A percentile compares a stretch with the other conserved stretches of the same genome.
Evolutionary conservation across 345 rosid genomes (phyloP).

Genomic region (Geranium brycei): DNA sequence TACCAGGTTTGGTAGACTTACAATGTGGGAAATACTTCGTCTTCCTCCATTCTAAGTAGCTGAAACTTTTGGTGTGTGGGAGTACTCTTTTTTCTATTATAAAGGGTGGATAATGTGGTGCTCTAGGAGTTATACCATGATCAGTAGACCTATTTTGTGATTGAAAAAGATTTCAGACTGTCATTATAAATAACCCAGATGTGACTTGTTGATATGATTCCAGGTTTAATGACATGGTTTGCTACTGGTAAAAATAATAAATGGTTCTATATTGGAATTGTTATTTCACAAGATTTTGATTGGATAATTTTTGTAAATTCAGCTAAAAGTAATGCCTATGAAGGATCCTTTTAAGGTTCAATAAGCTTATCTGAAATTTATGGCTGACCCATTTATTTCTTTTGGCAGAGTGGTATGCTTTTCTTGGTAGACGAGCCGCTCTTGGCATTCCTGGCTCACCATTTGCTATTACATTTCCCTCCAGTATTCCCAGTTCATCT

Average conservation of each 20-base stretch:
- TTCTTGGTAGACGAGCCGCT: constrained; percentile 65
- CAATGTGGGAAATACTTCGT: too few relatives aligned
- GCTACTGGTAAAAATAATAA: too few relatives aligned
- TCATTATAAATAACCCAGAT: neutral
- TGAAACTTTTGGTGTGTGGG: too few relatives aligned
- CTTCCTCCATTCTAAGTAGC: too few relatives aligned
- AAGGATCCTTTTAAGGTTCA: too few relatives aligned
- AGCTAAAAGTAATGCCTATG: neutral
- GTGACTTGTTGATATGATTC: neutral
- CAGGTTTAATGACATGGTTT: neutral
- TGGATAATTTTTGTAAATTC: neutral
- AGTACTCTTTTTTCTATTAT: too few relatives aligned
- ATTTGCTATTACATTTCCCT: constrained; percentile 51
- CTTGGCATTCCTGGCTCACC: constrained; percentile 70
- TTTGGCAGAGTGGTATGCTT: constrained; percentile 80
- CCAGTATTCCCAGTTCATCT: constrained; percentile 45
- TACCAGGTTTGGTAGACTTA: neutral
- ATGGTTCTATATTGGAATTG: neutral
- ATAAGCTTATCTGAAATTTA: neutral
- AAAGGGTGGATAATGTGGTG: too few relatives aligned
- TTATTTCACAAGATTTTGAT: neutral
- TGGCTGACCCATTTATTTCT: constrained; percentile 15
- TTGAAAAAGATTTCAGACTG: neutral
- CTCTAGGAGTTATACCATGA: neutral
- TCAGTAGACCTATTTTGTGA: neutral